Evolutionary conservation across 139 green algal species (phyloP).

Genomic region (Coelastrella sp.): DNA sequence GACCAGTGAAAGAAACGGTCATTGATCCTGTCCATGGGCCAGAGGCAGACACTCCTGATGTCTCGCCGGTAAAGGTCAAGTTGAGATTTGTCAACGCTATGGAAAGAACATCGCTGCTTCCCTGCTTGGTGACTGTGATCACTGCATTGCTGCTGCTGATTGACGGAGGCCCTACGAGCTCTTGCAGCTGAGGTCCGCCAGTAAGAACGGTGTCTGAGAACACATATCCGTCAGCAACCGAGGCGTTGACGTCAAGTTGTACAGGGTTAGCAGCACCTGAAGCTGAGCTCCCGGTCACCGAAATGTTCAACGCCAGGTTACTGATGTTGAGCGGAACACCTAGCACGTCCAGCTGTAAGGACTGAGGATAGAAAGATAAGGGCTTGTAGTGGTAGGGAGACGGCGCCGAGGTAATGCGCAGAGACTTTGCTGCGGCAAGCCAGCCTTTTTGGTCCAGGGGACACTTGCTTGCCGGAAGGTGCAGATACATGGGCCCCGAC

Average conservation of each 20-base stretch:
- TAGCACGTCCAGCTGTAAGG: constrained; percentile 11
- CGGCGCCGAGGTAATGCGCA: constrained; percentile 22
- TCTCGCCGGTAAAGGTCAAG: constrained; percentile 8
- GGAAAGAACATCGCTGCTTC: neutral
- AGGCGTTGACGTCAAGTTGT: neutral
- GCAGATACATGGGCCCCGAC: neutral
- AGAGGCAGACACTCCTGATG: neutral
- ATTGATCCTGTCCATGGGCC: constrained; percentile 18
- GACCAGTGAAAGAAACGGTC: neutral
- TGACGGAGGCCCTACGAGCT: neutral
- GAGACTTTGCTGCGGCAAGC: neutral
- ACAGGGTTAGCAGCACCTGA: neutral
- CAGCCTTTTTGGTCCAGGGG: neutral
- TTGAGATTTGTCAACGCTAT: constrained; percentile 34
- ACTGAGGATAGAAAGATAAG: neutral
- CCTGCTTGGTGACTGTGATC: neutral
- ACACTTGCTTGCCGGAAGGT: neutral
- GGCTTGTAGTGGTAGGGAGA: constrained; percentile 35
- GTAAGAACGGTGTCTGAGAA: constrained; percentile 43
- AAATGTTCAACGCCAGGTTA: constrained; percentile 28
- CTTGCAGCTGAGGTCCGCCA: constrained; percentile 34
- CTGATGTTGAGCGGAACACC: constrained; percentile 49
- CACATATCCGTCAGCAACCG: neutral
- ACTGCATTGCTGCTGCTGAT: constrained; percentile 4
- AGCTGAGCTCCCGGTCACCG: neutral